Base-by-base conservation (phyloP, 176 grass and related monocot genomes). In the Oryza rufipogon region DNA sequence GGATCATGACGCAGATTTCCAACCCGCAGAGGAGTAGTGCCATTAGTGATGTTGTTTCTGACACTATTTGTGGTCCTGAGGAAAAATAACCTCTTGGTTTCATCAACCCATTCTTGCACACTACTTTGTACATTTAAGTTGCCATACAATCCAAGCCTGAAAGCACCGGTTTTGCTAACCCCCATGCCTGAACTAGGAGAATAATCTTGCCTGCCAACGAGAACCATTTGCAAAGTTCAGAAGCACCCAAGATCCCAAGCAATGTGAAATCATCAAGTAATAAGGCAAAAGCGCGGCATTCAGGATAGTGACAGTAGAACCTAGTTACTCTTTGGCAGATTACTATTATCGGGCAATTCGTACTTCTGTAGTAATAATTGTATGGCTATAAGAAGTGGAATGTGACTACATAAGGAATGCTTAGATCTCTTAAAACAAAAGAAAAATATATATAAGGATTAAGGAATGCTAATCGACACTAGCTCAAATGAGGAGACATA, bases 151-250 rank as follows among this genome's bases (percentile, higher is more conserved):
- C 49, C 51, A 85, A 73, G n/a, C 69, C 42, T 77, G 76, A 71
- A 74, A 76, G 0, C 5, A 9, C 71, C 19, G 17, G 11, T 76
- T 87, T 49, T 76, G 33, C 19, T 51, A 80, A 74, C 26, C 61
- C 58, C 78, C 52, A 88, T 52, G 20, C 68, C 73, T 82, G 89
- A 87, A 83, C 70, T 71, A 58, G 84, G 77, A 66, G 64, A 87
- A 72, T 82, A 91, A 25, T 80, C 65, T 68, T 87, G 81, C 85
- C 89, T 87, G 81, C 32, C 15, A 87, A 11, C 5, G 39, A 80
- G 70, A 84, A 87, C 2, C n/a, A 64, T 71, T 80, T 26, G 32
- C 54, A 67, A 48, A 66, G 20, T 86, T 78, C 74, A 38, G 80
- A 70, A 69, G 11, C 33, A 87, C 8, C 12, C 51, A 64, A 68